Evolutionary conservation across 805 yeast species (phyloP).

Genomic region (Kockiozyma suomiensis): DNA sequence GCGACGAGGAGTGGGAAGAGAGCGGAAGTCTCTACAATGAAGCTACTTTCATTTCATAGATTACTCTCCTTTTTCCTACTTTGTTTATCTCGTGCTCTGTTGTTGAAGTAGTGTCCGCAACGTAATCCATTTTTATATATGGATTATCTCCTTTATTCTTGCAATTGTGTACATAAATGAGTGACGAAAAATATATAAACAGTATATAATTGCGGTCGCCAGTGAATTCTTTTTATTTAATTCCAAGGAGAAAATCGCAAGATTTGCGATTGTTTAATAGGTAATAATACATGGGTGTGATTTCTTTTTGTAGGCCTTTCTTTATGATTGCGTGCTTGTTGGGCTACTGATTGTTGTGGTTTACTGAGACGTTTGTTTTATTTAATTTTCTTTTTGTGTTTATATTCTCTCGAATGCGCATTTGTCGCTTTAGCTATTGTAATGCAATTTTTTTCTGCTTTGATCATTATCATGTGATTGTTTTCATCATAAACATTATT

Average conservation of each 20-base stretch:
- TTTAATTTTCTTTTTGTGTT: too few relatives aligned
- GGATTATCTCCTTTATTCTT: neutral
- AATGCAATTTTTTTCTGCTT: too few relatives aligned
- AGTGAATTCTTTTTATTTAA: neutral
- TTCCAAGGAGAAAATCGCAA: too few relatives aligned
- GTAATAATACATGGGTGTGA: neutral
- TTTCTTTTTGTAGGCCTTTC: neutral
- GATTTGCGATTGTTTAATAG: neutral
- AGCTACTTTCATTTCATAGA: slow-evolving; percentile 69
- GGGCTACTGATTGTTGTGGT: too few relatives aligned
- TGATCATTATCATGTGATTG: too few relatives aligned
- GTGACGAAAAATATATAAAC: neutral
- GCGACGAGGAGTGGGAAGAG: slow-evolving; percentile 52
- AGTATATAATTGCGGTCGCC: slow-evolving; percentile 2
- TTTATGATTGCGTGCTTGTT: too few relatives aligned
- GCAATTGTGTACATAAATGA: slow-evolving; percentile 4
- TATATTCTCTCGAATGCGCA: too few relatives aligned
- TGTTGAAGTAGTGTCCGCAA: neutral
- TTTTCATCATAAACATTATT: too few relatives aligned
- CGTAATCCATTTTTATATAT: neutral
- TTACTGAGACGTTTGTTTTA: too few relatives aligned
- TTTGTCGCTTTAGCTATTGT: too few relatives aligned
- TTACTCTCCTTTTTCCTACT: neutral
- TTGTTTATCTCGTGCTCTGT: neutral
- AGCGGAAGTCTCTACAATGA: slow-evolving; percentile 73